Percentiles rank a stretch among this genome's conserved stretches.
Conservation (phyloP, 768 basidiomycete genomes). For the Psilocybe tampanensis region DNA sequence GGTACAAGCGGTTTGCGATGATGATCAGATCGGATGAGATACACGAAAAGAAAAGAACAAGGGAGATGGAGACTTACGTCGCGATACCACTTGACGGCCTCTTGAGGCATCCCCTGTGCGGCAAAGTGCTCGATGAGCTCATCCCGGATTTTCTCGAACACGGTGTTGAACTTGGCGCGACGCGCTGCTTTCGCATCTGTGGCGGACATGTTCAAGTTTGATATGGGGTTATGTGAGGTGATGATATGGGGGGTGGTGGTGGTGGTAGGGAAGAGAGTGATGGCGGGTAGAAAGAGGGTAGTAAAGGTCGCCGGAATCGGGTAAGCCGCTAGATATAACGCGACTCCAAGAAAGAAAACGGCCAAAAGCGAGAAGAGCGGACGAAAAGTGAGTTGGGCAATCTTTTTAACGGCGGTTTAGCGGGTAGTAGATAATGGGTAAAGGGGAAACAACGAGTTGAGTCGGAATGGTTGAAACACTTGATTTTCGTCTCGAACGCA, state of each 20-base stretch:
- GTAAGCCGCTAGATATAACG: not conserved
- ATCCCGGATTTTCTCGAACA: conserved; percentile 71
- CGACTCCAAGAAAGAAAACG: conserved; percentile 1
- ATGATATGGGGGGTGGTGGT: not conserved
- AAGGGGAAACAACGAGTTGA: not conserved
- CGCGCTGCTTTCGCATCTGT: conserved; percentile 42
- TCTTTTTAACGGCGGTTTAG: not conserved
- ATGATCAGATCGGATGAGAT: conserved; percentile 1
- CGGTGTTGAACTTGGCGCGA: conserved; percentile 68
- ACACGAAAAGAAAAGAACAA: not conserved
- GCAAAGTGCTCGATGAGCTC: conserved; percentile 76
- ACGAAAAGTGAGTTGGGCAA: not conserved
- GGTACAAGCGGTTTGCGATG: not conserved
- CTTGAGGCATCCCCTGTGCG: conserved; percentile 76
- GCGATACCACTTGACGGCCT: conserved; percentile 85
- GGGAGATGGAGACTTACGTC: conserved; percentile 50
- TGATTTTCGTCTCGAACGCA: not conserved
- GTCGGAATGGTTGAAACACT: not conserved
- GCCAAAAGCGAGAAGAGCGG: conserved; percentile 7
- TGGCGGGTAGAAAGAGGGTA: not conserved
- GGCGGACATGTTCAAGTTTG: conserved; percentile 12
- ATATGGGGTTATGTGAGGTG: not conserved
- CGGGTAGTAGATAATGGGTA: not conserved
- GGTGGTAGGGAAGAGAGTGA: not conserved
- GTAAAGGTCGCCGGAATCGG: not conserved